These are phyloP conservation scores for Marasmius tenuissimus DNA, from an alignment of 1,284 basidiomycete species.

Conservation along the genomic window DNA sequence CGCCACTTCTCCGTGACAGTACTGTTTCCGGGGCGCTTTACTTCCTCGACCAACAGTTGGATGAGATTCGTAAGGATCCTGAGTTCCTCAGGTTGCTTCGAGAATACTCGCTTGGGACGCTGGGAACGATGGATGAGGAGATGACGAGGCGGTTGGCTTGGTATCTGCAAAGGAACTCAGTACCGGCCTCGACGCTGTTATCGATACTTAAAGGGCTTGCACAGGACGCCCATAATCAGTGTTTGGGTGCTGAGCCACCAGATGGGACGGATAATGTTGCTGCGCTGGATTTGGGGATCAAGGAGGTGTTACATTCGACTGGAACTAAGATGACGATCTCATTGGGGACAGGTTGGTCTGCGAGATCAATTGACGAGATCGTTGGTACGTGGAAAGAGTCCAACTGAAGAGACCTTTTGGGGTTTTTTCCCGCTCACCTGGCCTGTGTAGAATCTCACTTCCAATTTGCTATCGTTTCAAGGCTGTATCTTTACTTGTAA, in stretches of 20 bases:
- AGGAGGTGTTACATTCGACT: constrained; percentile 64
- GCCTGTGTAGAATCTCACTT: too few species aligned
- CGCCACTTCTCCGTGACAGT: constrained; percentile 66
- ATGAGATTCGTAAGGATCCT: constrained; percentile 40
- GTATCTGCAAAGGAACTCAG: constrained; percentile 67
- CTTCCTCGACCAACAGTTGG: constrained; percentile 57
- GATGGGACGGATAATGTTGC: constrained; percentile 49
- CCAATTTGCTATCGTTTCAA: too few species aligned
- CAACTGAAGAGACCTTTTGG: too few species aligned
- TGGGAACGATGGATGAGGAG: constrained; percentile 22
- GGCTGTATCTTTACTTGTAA: too few species aligned
- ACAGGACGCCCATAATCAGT: constrained; percentile 56
- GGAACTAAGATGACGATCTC: constrained; percentile 68
- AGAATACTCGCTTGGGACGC: constrained; percentile 53
- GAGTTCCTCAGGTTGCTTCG: constrained; percentile 47
- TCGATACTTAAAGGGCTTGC: constrained; percentile 58
- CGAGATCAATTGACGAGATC: constrained; percentile 62
- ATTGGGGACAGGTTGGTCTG: constrained; percentile 67
- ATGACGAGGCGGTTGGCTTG: constrained; percentile 36
- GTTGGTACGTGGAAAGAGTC: constrained; percentile 50
- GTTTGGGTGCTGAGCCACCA: constrained; percentile 45
- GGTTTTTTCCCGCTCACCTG: too few species aligned
- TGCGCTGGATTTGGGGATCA: constrained; percentile 60
- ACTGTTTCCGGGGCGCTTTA: constrained; percentile 64
- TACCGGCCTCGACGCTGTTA: constrained; percentile 66